Conservation (phyloP, 371 early-diverging fungal species). For the Basidiobolus meristosporus region DNA sequence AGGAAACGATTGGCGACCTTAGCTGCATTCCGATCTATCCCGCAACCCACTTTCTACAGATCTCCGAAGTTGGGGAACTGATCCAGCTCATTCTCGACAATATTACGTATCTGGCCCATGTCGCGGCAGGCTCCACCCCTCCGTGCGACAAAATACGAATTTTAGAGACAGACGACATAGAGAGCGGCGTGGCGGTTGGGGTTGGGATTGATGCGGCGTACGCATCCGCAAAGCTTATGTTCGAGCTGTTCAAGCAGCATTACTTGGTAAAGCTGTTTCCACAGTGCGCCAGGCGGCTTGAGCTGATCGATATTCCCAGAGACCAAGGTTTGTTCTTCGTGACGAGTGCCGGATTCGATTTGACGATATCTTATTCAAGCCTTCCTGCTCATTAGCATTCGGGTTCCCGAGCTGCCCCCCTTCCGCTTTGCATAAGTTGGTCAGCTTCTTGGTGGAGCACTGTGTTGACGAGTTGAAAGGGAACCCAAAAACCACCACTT, state of each 20-base stretch:
- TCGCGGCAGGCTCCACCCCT: constrained; percentile 41
- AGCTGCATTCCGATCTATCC: no score
- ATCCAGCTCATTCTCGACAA: constrained; percentile 31
- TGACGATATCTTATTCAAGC: no score
- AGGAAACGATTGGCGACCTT: no score
- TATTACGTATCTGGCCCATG: constrained; percentile 36
- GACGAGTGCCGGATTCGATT: no score
- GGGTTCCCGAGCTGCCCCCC: constrained; percentile 59
- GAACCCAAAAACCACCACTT: constrained; percentile 16
- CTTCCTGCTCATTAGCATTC: constrained; percentile 5
- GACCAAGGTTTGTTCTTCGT: no score
- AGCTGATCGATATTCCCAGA: constrained; percentile 13
- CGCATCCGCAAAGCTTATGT: constrained; percentile 44
- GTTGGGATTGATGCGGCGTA: constrained; percentile 46
- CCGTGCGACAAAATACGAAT: constrained; percentile 27
- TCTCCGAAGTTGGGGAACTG: constrained; percentile 4
- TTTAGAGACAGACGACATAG: constrained; percentile 24
- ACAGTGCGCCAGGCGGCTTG: constrained; percentile 15
- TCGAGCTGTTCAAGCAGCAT: constrained; percentile 33
- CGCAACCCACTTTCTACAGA: no score
- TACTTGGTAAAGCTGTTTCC: constrained; percentile 59
- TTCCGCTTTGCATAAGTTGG: constrained; percentile 34
- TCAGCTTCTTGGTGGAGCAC: constrained; percentile 41
- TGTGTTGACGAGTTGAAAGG: constrained; percentile 28
- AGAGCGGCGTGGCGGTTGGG: constrained; percentile 40